phyloP scores from a whole-genome alignment of 1,284 basidiomycete species.

The Tilletia walkeri region DNA sequence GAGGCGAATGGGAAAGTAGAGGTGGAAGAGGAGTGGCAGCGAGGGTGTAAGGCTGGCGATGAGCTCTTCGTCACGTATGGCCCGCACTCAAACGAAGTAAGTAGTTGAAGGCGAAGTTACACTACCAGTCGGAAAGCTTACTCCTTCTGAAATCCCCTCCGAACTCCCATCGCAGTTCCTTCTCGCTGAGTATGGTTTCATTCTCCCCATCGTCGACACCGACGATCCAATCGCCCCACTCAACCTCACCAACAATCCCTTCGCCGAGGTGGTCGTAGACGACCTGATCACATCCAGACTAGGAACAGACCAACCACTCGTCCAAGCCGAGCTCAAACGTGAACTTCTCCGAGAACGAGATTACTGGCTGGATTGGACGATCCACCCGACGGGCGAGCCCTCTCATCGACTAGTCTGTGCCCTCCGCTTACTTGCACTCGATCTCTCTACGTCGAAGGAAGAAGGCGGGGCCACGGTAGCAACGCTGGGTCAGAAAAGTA shows the following conservation, averaged over 20 bases:
- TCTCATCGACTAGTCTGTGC: slow-evolving; percentile 15
- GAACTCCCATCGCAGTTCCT: background rate
- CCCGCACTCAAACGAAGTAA: slow-evolving; percentile 13
- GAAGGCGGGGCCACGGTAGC: background rate
- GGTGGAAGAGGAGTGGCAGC: background rate
- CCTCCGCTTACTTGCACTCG: background rate
- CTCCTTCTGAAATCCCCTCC: background rate
- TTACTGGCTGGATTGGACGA: slow-evolving; percentile 16
- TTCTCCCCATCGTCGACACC: background rate
- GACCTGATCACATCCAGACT: background rate
- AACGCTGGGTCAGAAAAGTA: background rate
- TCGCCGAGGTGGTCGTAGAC: slow-evolving; percentile 11
- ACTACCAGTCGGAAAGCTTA: background rate
- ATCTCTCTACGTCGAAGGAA: background rate
- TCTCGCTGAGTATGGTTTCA: slow-evolving; percentile 10
- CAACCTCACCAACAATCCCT: background rate
- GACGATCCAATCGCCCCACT: background rate
- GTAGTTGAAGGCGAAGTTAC: background rate
- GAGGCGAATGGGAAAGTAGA: background rate
- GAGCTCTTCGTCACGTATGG: slow-evolving; percentile 15
- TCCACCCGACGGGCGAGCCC: slow-evolving; percentile 11
- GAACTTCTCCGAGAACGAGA: slow-evolving; percentile 1
- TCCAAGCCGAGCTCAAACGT: slow-evolving; percentile 16
- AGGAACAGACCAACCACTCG: background rate
- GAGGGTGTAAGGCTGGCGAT: slow-evolving; percentile 6